Evolutionary conservation across 345 rosid species (phyloP).

Genomic region (Toxicodendron radicans): DNA sequence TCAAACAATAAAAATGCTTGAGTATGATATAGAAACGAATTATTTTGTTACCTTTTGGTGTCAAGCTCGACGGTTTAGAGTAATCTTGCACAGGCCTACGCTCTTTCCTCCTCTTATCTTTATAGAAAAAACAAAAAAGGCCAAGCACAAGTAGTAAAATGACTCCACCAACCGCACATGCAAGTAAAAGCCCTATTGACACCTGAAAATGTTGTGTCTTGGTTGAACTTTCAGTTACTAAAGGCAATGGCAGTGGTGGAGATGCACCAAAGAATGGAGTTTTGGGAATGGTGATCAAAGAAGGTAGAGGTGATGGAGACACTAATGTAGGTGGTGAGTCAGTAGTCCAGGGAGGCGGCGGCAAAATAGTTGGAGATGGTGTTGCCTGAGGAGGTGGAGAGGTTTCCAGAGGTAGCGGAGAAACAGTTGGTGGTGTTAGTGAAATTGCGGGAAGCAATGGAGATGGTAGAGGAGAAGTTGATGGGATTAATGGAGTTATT

Average conservation of each 20-base stretch:
- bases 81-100: background rate
- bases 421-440: background rate
- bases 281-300: background rate
- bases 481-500: background rate
- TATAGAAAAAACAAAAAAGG: constrained; percentile 18
- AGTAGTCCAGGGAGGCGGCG: background rate
- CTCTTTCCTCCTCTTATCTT: constrained; percentile 21
- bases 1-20: background rate
- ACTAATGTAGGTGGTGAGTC: background rate
- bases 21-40: too few relatives aligned
- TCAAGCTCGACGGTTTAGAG: background rate
- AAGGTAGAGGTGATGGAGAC: background rate
- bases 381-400: background rate
- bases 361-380: background rate
- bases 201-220: constrained; percentile 17
- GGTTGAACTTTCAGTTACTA: constrained; percentile 20
- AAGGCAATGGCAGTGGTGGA: constrained; percentile 11
- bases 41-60: constrained; percentile 1
- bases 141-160: constrained; percentile 30
- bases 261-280: background rate
- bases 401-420: constrained; percentile 6
- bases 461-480: constrained; percentile 7
- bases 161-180: constrained; percentile 24
- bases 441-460: constrained; percentile 17
- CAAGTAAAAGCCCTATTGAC: constrained; percentile 24